Evolutionary conservation across 2,329 filamentous ascomycete genomes (phyloP), one percentile per base, ranked within the genome.

Genomic region (Tympanopsis confertula): DNA sequence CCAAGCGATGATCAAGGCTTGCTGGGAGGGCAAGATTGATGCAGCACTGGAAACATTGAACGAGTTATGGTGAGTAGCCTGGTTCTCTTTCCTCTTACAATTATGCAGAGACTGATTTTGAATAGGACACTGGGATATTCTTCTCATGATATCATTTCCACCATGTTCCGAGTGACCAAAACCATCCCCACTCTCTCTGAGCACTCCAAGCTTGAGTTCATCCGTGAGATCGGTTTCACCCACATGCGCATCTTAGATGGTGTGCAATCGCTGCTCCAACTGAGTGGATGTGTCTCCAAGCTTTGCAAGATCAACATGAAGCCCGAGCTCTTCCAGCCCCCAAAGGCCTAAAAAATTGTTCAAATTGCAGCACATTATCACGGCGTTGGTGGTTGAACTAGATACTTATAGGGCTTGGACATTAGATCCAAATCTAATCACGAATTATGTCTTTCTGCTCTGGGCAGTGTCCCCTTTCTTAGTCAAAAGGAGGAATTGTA

Each of bases 171-270:
- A 53, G 91, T 98, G 42, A 96, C 91, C 35, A 98, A 96, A 68
- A 93, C 87, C 2, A 33, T 33, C 15, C 30, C 30, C 10, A 86
- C 82, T 2, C 65, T 98, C 40, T 91, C 86, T 47, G 91, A 98
- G 62, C 87, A 96, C 58, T 79, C 87, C 13, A 95, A 95, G 65
- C 68, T 98, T 43, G 89, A 96, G 56, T 98, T 96, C 50, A 94
- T 96, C 63, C 89, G 87, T 63, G 91, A 95, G 63, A 98, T 98
- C 59, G 91, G 91, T 38, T 96, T 96, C 60, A 94, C 91, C 2
- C 91, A 98, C 56, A 98, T 98, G 91, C 88, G 93, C 58, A 89
- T 98, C 39, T 66, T 98, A n/a, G 91, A 98, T 55, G 91, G 91
- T 20, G 86, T 98, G 18, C 89, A 96, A 62, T 95, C 89, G 5